Evolutionary conservation across 352 stramenopile species (phyloP).

Genomic region (Globisporangium sylvaticum): DNA sequence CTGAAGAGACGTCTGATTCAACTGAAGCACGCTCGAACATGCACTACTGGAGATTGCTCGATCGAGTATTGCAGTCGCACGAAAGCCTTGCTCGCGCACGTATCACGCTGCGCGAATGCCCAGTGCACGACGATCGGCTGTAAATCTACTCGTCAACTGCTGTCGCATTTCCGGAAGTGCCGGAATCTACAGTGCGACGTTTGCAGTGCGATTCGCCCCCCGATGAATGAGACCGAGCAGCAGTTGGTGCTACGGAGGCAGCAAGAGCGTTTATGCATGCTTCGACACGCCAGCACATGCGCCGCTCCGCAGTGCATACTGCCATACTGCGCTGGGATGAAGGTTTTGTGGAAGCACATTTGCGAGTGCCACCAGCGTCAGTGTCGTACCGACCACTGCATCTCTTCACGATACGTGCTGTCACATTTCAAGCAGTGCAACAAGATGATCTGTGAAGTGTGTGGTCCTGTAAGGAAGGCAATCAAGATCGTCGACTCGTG

Average conservation of each 20-base stretch:
- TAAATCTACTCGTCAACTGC: constrained; percentile 82
- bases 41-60: constrained; percentile 59
- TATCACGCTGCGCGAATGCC: constrained; percentile 79
- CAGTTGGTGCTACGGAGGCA: constrained; percentile 80
- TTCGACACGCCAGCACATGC: constrained; percentile 84
- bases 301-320: constrained; percentile 60
- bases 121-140: constrained; percentile 85
- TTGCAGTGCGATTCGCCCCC: constrained; percentile 83
- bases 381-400: constrained; percentile 85
- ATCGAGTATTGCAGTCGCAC: constrained; percentile 84
- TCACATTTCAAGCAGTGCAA: constrained; percentile 91
- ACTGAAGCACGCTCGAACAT: constrained; percentile 84
- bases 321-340: constrained; percentile 86
- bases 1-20: constrained; percentile 83
- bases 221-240: constrained; percentile 85
- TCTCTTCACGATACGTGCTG: constrained; percentile 85
- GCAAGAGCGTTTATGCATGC: constrained; percentile 85
- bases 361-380: constrained; percentile 87
- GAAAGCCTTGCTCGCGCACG: constrained; percentile 75
- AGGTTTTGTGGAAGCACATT: constrained; percentile 89
- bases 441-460: constrained; percentile 90
- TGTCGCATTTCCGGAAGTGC: constrained; percentile 87
- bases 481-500: constrained; percentile 88
- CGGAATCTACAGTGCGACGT: constrained; percentile 85
- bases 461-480: constrained; percentile 78